These are phyloP conservation scores for Talaromyces sp. DNA, from an alignment of 2,329 filamentous ascomycete species.

Conservation along the genomic window DNA sequence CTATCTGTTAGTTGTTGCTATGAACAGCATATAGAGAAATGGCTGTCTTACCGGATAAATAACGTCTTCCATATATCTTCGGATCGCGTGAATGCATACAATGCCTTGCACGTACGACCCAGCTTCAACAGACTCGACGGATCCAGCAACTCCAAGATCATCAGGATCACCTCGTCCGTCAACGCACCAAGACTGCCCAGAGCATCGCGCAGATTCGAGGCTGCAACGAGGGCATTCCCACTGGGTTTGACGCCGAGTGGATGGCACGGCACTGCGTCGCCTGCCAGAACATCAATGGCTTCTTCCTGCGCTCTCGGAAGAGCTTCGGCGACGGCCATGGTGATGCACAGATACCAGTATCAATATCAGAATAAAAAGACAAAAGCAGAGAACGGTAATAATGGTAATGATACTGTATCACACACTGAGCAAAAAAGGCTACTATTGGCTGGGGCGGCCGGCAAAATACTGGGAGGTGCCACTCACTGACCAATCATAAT, in stretches of 20 bases:
- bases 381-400: not conserved
- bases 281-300: conserved; percentile 2
- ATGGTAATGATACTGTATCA: not conserved
- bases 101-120: conserved; percentile 72
- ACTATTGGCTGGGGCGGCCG: not conserved
- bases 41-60: conserved; percentile 73
- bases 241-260: conserved; percentile 78
- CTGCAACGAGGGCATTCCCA: conserved; percentile 70
- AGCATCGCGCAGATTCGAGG: conserved; percentile 59
- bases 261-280: conserved; percentile 63
- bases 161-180: conserved; percentile 74
- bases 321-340: conserved; percentile 5
- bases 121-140: conserved; percentile 56
- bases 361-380: not conserved
- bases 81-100: conserved; percentile 76
- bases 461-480: not conserved
- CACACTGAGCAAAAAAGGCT: not conserved
- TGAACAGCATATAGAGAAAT: too few species aligned
- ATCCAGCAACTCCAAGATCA: conserved; percentile 71
- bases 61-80: conserved; percentile 88
- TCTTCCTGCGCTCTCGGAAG: not conserved
- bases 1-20: too few species aligned
- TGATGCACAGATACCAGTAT: not conserved
- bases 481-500: not conserved
- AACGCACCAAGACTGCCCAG: conserved; percentile 62